These are phyloP conservation scores for Zoysia pacifica DNA, from an alignment of 176 grass and related monocot species.

Conservation along the genomic window DNA sequence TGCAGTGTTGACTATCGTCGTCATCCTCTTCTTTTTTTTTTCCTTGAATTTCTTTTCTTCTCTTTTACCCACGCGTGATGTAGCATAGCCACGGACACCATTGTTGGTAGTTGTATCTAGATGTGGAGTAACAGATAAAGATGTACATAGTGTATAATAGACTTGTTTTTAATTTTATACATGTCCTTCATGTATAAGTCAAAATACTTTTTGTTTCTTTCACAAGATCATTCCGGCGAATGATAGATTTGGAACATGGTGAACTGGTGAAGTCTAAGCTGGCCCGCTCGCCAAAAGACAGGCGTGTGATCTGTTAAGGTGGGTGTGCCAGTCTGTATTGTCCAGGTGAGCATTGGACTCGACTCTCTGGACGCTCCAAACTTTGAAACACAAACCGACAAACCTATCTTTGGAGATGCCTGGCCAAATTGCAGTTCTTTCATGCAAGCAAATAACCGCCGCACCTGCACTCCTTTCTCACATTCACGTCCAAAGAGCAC, in stretches of 20 bases:
- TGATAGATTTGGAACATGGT: constrained; percentile 8
- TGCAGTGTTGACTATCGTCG: constrained; percentile 4
- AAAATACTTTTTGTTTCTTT: constrained; percentile 6
- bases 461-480: not conserved
- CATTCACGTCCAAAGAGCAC: not conserved
- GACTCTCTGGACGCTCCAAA: not conserved
- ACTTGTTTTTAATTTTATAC: not conserved
- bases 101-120: constrained; percentile 43
- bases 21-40: not conserved
- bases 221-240: not conserved
- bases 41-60: not conserved
- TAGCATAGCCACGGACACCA: constrained; percentile 34
- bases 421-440: no score
- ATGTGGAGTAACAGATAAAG: constrained; percentile 38
- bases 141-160: constrained; percentile 57
- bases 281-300: not conserved
- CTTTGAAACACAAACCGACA: not conserved
- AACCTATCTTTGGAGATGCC: no score
- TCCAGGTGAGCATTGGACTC: not conserved
- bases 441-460: no score
- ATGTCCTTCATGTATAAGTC: not conserved
- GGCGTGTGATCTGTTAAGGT: not conserved
- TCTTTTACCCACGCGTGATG: constrained; percentile 31
- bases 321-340: not conserved
- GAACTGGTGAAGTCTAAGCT: not conserved